These are phyloP conservation scores for Yamadazyma nakazawae DNA, from an alignment of 805 yeast species.

Conservation along the genomic window DNA sequence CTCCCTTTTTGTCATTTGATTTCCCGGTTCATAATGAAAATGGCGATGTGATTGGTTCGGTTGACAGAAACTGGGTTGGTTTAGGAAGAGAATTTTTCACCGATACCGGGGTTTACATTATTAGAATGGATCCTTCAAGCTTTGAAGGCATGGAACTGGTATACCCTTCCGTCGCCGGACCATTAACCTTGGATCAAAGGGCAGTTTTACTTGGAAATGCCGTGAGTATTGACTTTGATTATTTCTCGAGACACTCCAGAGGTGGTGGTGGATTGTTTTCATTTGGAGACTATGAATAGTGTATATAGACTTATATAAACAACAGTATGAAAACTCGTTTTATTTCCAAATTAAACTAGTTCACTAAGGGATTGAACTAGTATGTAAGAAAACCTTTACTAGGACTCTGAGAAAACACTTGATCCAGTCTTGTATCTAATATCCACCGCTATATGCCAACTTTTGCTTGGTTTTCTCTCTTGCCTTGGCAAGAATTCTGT, in stretches of 20 bases:
- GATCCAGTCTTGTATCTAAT: no score
- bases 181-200: conserved; percentile 72
- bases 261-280: conserved; percentile 48
- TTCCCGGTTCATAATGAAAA: conserved; percentile 68
- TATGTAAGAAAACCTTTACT: no score
- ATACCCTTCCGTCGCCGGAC: conserved; percentile 50
- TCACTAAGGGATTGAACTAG: no score
- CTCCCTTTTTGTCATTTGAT: conserved; percentile 81
- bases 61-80: conserved; percentile 94
- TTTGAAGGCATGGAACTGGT: conserved; percentile 55
- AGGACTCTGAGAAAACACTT: no score
- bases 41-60: conserved; percentile 64
- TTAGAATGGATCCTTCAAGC: conserved; percentile 75
- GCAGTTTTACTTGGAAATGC: conserved; percentile 86
- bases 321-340: no score
- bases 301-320: neutral
- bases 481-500: conserved; percentile 22
- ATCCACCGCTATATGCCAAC: neutral
- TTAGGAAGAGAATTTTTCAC: conserved; percentile 89
- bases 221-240: conserved; percentile 91
- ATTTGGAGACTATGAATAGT: conserved; percentile 21
- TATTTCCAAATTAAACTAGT: no score
- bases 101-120: conserved; percentile 88
- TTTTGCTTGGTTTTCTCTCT: conserved; percentile 15
- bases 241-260: conserved; percentile 86